Evolutionary conservation across 345 rosid genomes (phyloP), one percentile per base, ranked within the genome.

Genomic region (Eucalyptus caleyi): DNA sequence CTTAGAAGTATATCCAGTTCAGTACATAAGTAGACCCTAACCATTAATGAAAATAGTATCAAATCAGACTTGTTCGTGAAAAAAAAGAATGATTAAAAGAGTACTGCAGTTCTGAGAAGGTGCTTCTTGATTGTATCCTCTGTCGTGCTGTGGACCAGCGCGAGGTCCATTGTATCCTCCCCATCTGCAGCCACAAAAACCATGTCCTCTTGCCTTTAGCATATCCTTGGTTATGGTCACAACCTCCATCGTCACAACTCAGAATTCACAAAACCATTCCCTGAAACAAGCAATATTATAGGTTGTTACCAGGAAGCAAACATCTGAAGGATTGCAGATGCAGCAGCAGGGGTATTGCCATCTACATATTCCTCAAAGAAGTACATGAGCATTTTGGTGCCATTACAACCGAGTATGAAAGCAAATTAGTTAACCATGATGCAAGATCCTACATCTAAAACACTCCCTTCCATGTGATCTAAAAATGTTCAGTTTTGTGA

Each of bases 161-260:
- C 92, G 94, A 86, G 96, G 97, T 50, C 97, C 98, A 91, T 94
- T 93, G 91, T 94, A 98, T 81, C 97, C 98, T 89, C 97, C 99
- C 82, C 97, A 93, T 40, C 98, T 95, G 65, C 96, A 94, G 91
- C 98, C 96, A 88, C 95, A 95, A 91, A 90, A 88, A 53, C 93
- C 92, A 88, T 96, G 94, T 50, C 96, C 98, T 93, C 98, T 95
- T 32, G 98, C 98, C 99, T 90, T 98, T 91, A 88, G 93, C 86
- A 90, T 93, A 93, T 45, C 95, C 96, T 91, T 93, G 93, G 89
- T 95, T 93, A 53, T 53, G 56, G 24, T 53, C 56, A 53, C 24
- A 53, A 53, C 24, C 56, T 53, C 56, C 56, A 19, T 53, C 24
- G 10, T 19, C 56, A 53, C 23, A 53, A 53, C 56, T 53, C 56